Percentiles rank a stretch among this genome's conserved stretches.
These are phyloP conservation scores for Phaffia tasmanica DNA, from an alignment of 768 basidiomycete genomes.

Conservation along the genomic window DNA sequence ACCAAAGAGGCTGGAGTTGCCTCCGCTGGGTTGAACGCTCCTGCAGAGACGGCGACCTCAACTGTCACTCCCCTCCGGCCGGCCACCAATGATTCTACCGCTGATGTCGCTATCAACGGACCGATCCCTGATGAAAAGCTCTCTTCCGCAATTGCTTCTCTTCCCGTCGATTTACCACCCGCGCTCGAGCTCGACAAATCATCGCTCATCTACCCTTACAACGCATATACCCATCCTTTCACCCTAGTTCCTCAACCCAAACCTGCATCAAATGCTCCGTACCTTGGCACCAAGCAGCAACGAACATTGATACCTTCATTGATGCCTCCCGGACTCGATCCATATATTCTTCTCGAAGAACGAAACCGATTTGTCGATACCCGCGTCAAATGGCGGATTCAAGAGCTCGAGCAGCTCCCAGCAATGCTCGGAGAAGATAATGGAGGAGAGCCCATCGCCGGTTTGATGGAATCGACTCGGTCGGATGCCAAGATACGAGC, in stretches of 20 bases:
- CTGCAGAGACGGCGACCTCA: conserved; percentile 15
- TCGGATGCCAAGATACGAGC: conserved; percentile 59
- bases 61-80: background rate
- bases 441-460: conserved; percentile 24
- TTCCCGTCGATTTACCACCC: background rate
- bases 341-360: conserved; percentile 80
- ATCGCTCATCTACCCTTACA: conserved; percentile 82
- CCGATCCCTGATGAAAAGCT: background rate
- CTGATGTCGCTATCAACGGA: background rate
- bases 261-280: conserved; percentile 37
- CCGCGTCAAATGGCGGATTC: conserved; percentile 73
- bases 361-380: conserved; percentile 83
- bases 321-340: conserved; percentile 84
- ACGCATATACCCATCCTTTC: conserved; percentile 66
- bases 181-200: conserved; percentile 61
- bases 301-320: conserved; percentile 75
- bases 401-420: conserved; percentile 50
- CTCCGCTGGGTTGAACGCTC: conserved; percentile 33
- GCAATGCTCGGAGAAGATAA: conserved; percentile 21
- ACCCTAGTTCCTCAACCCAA: conserved; percentile 58
- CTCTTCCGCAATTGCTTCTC: background rate
- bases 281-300: conserved; percentile 35
- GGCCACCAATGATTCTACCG: conserved; percentile 14
- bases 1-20: conserved; percentile 37
- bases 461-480: conserved; percentile 18